Conservation (phyloP, 2,329 filamentous ascomycete genomes). For the Tolypocladium album region DNA sequence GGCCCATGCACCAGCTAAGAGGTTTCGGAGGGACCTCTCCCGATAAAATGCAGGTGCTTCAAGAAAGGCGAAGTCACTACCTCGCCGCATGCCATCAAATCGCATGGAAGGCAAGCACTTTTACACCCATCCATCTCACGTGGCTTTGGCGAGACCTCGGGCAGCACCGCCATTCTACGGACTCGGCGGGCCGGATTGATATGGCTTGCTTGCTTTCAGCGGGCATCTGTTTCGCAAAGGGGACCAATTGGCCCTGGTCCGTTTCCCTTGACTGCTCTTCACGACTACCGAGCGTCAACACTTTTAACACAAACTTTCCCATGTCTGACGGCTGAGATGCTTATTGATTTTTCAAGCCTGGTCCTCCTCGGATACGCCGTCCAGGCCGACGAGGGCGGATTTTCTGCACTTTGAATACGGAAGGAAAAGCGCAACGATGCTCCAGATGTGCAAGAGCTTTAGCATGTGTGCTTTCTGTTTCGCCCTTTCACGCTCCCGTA, state of each 20-base stretch:
- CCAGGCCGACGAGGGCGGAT: background rate
- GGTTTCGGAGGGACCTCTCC: background rate
- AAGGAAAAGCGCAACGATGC: constrained; percentile 2
- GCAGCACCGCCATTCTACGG: background rate
- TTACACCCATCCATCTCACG: background rate
- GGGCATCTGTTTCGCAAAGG: background rate
- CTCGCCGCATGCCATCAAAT: background rate
- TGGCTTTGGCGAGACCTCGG: background rate
- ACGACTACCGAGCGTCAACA: background rate
- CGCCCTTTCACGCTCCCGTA: background rate
- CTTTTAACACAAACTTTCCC: background rate
- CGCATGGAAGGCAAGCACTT: background rate
- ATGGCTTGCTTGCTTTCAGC: background rate
- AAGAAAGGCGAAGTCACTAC: background rate
- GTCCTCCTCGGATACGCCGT: background rate
- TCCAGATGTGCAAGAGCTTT: background rate
- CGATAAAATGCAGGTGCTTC: background rate
- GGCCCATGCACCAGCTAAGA: too few species aligned
- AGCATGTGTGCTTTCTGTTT: constrained; percentile 1
- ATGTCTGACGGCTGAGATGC: background rate
- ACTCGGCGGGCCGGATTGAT: background rate
- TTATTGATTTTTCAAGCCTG: background rate
- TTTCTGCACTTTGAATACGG: constrained; percentile 4
- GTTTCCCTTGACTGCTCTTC: background rate
- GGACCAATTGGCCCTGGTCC: background rate